phyloP scores from a whole-genome alignment of 139 green algal species.

The Coelastrella sp. region DNA sequence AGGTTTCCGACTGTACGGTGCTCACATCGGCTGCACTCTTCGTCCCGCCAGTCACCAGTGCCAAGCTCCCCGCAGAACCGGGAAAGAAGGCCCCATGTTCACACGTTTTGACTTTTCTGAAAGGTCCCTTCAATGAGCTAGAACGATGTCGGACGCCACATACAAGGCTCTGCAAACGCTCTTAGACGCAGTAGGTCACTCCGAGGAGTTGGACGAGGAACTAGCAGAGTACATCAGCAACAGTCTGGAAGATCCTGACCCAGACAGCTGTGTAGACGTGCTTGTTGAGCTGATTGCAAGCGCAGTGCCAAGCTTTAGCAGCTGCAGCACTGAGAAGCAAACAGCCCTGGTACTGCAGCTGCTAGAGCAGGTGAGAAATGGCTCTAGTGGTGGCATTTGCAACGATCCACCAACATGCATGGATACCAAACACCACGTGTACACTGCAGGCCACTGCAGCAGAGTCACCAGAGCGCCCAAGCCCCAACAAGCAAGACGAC shows the following conservation, averaged over 20 bases:
- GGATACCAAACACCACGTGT: not conserved
- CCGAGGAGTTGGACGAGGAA: slow-evolving; percentile 7
- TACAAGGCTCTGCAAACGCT: not conserved
- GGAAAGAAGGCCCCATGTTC: too few species aligned
- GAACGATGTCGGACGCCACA: not conserved
- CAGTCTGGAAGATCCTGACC: slow-evolving; percentile 18
- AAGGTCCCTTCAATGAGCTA: too few species aligned
- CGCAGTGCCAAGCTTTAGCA: not conserved
- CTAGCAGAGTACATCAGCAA: slow-evolving; percentile 23
- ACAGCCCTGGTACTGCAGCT: slow-evolving; percentile 9
- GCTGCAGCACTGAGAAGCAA: not conserved
- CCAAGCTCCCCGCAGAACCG: too few species aligned
- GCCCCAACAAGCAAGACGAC: not conserved
- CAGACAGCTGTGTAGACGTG: slow-evolving; percentile 2
- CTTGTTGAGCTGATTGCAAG: slow-evolving; percentile 11
- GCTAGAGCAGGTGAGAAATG: slow-evolving; percentile 25
- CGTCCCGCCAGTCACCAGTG: too few species aligned
- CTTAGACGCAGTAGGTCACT: not conserved
- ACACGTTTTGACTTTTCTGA: too few species aligned
- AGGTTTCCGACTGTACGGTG: too few species aligned
- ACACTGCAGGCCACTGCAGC: not conserved
- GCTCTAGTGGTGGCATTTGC: too few species aligned
- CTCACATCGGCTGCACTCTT: too few species aligned
- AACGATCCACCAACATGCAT: not conserved
- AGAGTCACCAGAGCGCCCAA: not conserved